phyloP scores from a whole-genome alignment of 768 basidiomycete species.

The Thelephora aurantiotincta region DNA sequence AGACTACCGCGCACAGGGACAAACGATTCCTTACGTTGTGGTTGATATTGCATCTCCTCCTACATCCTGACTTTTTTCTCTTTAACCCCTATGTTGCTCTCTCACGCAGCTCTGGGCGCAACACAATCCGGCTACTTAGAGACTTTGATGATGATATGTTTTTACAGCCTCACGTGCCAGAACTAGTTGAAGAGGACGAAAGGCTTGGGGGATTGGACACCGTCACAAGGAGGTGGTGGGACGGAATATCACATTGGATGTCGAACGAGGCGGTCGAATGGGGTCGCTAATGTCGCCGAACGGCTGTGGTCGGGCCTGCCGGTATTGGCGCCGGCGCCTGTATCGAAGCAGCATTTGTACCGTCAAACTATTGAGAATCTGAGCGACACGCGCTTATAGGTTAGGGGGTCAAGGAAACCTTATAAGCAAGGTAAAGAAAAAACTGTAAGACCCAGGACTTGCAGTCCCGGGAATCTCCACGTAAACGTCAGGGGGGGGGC shows the following conservation, averaged over 20 bases:
- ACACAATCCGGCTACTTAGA: conserved; percentile 15
- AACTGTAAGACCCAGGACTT: no score
- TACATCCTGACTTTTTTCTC: conserved; percentile 12
- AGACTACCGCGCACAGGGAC: conserved; percentile 27
- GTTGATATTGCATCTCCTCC: conserved; percentile 26
- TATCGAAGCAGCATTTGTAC: no score
- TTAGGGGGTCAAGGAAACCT: no score
- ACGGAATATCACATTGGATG: no score
- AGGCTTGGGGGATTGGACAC: conserved; percentile 4
- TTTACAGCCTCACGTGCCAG: conserved; percentile 12
- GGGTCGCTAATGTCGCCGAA: no score
- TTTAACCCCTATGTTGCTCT: conserved; percentile 30
- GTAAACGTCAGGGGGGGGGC: no score
- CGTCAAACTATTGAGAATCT: no score
- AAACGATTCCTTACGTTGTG: conserved; percentile 22
- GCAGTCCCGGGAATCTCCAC: no score
- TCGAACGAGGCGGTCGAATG: neutral
- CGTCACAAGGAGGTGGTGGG: conserved; percentile 6
- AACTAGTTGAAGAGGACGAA: conserved; percentile 3
- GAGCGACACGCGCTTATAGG: no score
- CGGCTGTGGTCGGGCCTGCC: no score
- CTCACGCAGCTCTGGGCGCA: conserved; percentile 18
- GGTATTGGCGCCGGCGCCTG: no score
- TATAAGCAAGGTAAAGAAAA: no score
- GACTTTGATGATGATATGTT: conserved; percentile 18